Base-by-base conservation (phyloP, 164 flowering plant species). In the Liquidambar formosana region DNA sequence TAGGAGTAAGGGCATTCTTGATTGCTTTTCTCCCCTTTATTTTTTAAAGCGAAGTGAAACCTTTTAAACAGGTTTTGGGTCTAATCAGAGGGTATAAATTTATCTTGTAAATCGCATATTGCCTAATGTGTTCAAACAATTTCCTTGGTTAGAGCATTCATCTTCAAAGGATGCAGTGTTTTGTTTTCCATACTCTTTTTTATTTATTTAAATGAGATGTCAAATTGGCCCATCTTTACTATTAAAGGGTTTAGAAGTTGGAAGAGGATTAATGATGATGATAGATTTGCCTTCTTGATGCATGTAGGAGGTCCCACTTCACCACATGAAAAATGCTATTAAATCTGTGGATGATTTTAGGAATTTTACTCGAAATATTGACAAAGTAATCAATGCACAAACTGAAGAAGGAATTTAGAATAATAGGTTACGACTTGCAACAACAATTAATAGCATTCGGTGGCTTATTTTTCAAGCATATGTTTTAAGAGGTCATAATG, bases 401-500 rank as follows among this genome's bases (percentile, higher is more conserved):
- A 16, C 44, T 38, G 0, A 3, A 61, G 21, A 33, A 33, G 9
- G 65, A 44, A 26, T 59, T 60, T 11, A 13, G 8, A 23, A 26
- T 2, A 64, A 70, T 65, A 22, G 66, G 38, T 25, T 67, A 15
- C 4, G 67, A 8, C 47, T 72, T 8, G 43, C 21, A 10, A 13
- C 57, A 0, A 38, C 58, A 10, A 57, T 72, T 22, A 65, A 61
- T 8, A 8, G 2, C 6, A 19, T 71, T 26, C 41, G 56, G 5
- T 48, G 23, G 33, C 16, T 61, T 15, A 43, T 57, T 0, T 47
- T 57, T 54, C 68, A 73, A 54, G 58, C 23, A 6, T 59, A 60
- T 57, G 41, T 67, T 8, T 66, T 54, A 41, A 58, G 71, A 63
- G 67, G 68, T 23, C 72, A 73, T 63, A 65, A 73, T 67, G 71